These are phyloP conservation scores for Elongisporangium senticosum DNA, from an alignment of 352 stramenopile species.

Conservation along the genomic window DNA sequence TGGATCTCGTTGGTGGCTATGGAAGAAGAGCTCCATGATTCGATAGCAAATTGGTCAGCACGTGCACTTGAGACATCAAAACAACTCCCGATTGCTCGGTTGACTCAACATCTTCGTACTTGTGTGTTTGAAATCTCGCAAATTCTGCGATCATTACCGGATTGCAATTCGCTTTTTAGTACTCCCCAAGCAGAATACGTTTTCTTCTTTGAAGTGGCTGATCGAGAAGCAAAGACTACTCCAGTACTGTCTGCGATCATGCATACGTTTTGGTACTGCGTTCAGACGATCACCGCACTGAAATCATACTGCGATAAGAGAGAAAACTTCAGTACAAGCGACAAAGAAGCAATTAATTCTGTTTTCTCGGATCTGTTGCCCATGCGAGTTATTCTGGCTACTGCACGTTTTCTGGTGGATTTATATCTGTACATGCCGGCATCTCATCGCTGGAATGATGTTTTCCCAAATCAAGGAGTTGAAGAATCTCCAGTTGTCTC, in stretches of 20 bases:
- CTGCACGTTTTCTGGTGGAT: constrained; percentile 70
- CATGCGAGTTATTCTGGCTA: constrained; percentile 34
- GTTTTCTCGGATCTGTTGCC: constrained; percentile 16
- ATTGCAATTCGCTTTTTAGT: constrained; percentile 51
- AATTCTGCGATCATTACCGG: constrained; percentile 47
- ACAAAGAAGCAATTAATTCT: constrained; percentile 1
- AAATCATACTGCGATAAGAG: constrained; percentile 11
- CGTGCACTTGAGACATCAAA: constrained; percentile 15
- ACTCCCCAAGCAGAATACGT: constrained; percentile 40
- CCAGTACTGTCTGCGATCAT: constrained; percentile 52
- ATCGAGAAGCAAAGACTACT: constrained; percentile 35
- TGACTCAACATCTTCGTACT: constrained; percentile 9
- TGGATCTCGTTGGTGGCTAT: constrained; percentile 26
- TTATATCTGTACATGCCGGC: constrained; percentile 63
- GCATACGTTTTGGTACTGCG: constrained; percentile 52
- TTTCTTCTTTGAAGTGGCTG: constrained; percentile 66
- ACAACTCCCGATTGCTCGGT: constrained; percentile 3
- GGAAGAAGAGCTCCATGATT: constrained; percentile 27
- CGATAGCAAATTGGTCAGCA: constrained; percentile 17
- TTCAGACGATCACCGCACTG: constrained; percentile 35
- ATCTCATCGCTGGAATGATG: constrained; percentile 32
- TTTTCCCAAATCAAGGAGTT: not conserved
- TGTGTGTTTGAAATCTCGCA: constrained; percentile 24
- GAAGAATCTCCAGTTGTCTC: not conserved
- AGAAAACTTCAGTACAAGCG: too few relatives aligned